phyloP scores from a whole-genome alignment of 345 rosid species.

The Raphanus raphanistrum region DNA sequence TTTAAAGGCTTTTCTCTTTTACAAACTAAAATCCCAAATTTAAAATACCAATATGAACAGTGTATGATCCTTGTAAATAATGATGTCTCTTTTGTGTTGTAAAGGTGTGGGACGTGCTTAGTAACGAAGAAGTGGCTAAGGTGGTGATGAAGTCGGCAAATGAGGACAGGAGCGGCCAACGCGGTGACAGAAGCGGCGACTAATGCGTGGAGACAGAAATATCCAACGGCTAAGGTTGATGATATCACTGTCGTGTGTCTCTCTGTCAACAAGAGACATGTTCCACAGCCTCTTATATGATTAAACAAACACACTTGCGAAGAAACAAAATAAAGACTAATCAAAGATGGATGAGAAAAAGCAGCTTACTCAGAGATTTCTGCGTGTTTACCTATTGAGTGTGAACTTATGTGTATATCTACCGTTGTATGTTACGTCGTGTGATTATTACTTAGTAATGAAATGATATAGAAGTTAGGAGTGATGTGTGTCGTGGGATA shows the following conservation, averaged over 20 bases:
- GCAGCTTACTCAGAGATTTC: constrained; percentile 15
- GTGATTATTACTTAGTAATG: background rate
- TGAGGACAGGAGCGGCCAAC: constrained; percentile 51
- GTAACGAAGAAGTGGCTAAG: constrained; percentile 60
- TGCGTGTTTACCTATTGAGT: constrained; percentile 1
- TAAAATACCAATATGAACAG: background rate
- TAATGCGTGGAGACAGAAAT: constrained; percentile 64
- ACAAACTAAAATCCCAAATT: background rate
- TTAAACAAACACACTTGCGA: constrained; percentile 8
- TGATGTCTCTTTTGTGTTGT: background rate
- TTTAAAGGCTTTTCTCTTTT: background rate
- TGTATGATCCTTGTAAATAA: background rate
- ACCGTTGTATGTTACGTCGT: background rate
- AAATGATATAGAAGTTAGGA: constrained; percentile 8
- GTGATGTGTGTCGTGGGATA: constrained; percentile 21
- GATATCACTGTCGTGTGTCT: constrained; percentile 77
- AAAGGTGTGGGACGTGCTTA: constrained; percentile 85
- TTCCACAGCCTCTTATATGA: constrained; percentile 23
- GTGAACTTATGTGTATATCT: background rate
- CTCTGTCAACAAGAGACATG: constrained; percentile 41
- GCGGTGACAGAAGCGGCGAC: constrained; percentile 70
- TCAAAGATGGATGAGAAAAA: background rate
- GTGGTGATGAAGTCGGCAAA: constrained; percentile 48
- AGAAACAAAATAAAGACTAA: background rate
- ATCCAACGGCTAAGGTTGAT: constrained; percentile 60